A percentile compares a stretch with the other conserved stretches of the same genome.
Evolutionary conservation across 2,329 filamentous ascomycete genomes (phyloP).

Genomic region (Scedosporium aurantiacum): DNA sequence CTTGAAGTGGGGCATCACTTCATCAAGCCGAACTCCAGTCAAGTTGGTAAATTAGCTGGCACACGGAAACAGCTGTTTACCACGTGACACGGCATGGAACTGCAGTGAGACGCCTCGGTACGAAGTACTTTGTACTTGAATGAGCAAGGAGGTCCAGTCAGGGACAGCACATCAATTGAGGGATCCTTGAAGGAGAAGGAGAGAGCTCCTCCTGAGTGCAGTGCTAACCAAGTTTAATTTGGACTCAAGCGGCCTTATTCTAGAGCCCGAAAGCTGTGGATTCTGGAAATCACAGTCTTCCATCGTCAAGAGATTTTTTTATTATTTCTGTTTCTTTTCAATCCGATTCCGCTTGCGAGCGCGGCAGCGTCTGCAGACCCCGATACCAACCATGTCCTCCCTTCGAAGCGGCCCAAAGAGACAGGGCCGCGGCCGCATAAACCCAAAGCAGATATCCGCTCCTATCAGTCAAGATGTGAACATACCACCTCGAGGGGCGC

Average conservation of each 20-base stretch:
- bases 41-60: background rate
- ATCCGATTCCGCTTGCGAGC: background rate
- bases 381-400: conserved; percentile 46
- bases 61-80: background rate
- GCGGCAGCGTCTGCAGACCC: background rate
- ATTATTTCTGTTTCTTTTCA: too few species aligned
- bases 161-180: background rate
- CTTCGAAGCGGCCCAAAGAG: conserved; percentile 50
- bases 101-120: background rate
- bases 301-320: too few species aligned
- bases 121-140: background rate
- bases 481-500: conserved; percentile 14
- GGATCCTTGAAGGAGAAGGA: background rate
- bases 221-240: background rate
- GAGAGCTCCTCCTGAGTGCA: background rate
- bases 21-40: background rate
- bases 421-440: conserved; percentile 51
- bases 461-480: conserved; percentile 43
- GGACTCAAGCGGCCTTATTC: background rate
- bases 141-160: too few species aligned
- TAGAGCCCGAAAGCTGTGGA: background rate
- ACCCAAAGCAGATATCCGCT: conserved; percentile 50
- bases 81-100: background rate
- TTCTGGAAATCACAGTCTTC: background rate
- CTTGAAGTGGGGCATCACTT: background rate